Base-by-base conservation (phyloP, 2,329 filamentous ascomycete genomes). In the Magnaporthales sp. region DNA sequence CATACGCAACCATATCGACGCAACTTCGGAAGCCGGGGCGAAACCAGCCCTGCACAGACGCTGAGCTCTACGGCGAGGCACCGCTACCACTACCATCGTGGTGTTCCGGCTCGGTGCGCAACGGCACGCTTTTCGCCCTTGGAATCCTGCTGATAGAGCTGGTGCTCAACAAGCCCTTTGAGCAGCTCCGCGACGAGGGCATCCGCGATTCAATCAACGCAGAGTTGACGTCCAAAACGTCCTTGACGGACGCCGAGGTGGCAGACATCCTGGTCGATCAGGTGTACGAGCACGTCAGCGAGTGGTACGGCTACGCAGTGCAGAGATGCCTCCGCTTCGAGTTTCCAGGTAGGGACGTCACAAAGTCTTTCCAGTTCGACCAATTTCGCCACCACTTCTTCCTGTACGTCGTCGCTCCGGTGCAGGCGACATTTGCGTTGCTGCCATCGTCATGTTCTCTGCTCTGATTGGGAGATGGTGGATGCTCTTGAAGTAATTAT, bases 81-180 rank as follows among this genome's bases (percentile, higher is more conserved):
- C 7, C 32, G 15, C 32, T 7, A 3, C 32, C 32, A 7, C 11
- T 26, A 19, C n/a, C 51, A 19, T 11, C 51, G 10, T 56, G 51
- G n/a, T 30, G 8, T 29, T 29, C 60, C 22, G 60, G 60, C n/a
- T 31, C 29, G 2, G 58, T 68, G 29, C 67, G 67, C 8, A 68
- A 68, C 67, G 30, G 32, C 22, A 62, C 63, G 30, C 62, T 68
- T 51, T 68, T 68, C n/a, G 38, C 30, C 4, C 26, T 68, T 9
- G 67, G 60, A 4, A 56, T 66, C 3, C 71, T 84, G 13, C 73
- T 80, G 4, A 80, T 77, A 29, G 83, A 85, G 66, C 74, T 85
- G 19, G 78, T 78, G 8, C 75, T 85, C 10, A 80, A 79, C 64
- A 75, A 76, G 65, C 72, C 75, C 4, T 61, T 68, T 29, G 64